phyloP scores from a whole-genome alignment of 371 early-diverging fungal species.

The Umbelopsis sp. region DNA sequence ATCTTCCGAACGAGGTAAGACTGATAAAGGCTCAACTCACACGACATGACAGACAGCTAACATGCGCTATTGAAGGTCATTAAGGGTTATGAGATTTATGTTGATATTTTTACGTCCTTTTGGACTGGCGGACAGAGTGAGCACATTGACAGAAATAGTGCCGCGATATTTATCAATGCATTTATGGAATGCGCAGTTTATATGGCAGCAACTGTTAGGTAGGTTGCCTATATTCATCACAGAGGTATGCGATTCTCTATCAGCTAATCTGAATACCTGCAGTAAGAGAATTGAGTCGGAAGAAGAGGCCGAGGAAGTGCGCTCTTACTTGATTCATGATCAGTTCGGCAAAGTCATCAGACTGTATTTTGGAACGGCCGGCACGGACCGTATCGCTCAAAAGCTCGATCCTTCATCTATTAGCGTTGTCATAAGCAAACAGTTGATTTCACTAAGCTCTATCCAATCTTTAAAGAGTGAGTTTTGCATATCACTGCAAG shows the following conservation, averaged over 20 bases:
- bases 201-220: conserved; percentile 54
- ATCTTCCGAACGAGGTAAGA: conserved; percentile 56
- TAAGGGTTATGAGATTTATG: conserved; percentile 50
- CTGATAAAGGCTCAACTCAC: conserved; percentile 13
- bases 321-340: conserved; percentile 23
- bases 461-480: not conserved
- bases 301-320: conserved; percentile 3
- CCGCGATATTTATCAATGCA: conserved; percentile 59
- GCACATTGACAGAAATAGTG: conserved; percentile 56
- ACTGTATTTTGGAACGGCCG: conserved; percentile 25
- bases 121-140: conserved; percentile 67
- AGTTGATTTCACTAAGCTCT: not conserved
- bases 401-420: not conserved
- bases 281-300: conserved; percentile 7
- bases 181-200: conserved; percentile 66
- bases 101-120: conserved; percentile 65
- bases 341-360: conserved; percentile 28
- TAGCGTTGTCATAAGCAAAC: not conserved
- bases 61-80: conserved; percentile 30
- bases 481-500: not conserved
- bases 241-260: not conserved
- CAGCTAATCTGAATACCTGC: conserved; percentile 23
- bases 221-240: conserved; percentile 6
- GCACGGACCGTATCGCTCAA: conserved; percentile 1
- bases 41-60: conserved; percentile 9